Evolutionary conservation across 1,284 basidiomycete species (phyloP).

Genomic region (Melanopsichium pennsylvanicum): DNA sequence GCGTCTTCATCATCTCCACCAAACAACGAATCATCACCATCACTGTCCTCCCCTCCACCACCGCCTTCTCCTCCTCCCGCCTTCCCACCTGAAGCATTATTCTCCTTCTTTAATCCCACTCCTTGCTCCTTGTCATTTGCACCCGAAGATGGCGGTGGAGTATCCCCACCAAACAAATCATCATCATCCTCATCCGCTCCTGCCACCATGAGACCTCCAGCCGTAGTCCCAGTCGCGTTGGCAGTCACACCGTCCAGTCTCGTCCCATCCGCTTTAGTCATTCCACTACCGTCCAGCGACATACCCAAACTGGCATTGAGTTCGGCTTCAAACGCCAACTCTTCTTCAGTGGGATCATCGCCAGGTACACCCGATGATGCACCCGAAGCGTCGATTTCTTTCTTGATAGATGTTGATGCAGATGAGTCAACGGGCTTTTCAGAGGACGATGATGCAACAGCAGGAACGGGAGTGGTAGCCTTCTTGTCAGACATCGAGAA

Average conservation of each 20-base stretch:
- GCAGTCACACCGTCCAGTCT: slow-evolving; percentile 3
- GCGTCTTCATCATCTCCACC: slow-evolving; percentile 38
- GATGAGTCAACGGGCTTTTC: not conserved
- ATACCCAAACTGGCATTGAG: slow-evolving; percentile 44
- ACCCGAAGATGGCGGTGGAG: slow-evolving; percentile 18
- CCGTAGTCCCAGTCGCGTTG: slow-evolving; percentile 9
- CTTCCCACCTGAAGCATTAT: too few relatives aligned
- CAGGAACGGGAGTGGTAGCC: too few relatives aligned
- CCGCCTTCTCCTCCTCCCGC: too few relatives aligned
- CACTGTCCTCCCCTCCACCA: slow-evolving; percentile 11
- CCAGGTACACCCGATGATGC: slow-evolving; percentile 7
- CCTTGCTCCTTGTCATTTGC: slow-evolving; percentile 2
- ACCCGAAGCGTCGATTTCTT: slow-evolving; percentile 4
- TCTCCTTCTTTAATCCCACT: too few relatives aligned
- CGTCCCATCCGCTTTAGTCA: slow-evolving; percentile 22
- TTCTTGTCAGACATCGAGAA: too few relatives aligned
- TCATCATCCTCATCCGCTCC: slow-evolving; percentile 38
- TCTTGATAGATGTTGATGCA: not conserved
- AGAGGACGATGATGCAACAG: too few relatives aligned
- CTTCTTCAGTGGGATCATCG: slow-evolving; percentile 47
- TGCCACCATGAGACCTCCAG: slow-evolving; percentile 30
- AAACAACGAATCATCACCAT: slow-evolving; percentile 48
- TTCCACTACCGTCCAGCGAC: slow-evolving; percentile 27
- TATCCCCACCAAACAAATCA: slow-evolving; percentile 45
- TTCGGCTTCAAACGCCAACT: slow-evolving; percentile 53